These are phyloP conservation scores for Irineochytrium annulatum DNA, from an alignment of 192 early-diverging fungal species.

Conservation along the genomic window DNA sequence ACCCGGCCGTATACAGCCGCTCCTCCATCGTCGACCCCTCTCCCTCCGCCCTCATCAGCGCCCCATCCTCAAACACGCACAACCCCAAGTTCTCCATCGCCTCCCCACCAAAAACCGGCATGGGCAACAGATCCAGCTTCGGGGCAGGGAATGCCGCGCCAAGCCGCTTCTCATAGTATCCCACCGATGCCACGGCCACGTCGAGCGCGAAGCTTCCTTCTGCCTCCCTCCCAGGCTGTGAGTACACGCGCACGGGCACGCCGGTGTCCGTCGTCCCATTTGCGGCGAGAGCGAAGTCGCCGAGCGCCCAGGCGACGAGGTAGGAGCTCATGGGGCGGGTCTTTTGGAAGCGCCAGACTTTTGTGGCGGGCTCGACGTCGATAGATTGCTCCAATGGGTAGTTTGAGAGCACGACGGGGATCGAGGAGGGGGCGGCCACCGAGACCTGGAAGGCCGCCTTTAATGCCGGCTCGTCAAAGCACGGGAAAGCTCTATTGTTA, in stretches of 20 bases:
- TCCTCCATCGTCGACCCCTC: conserved; percentile 2
- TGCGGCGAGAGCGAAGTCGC: conserved; percentile 25
- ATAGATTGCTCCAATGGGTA: conserved; percentile 35
- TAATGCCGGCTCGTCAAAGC: conserved; percentile 47
- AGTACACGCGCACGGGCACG: conserved; percentile 41
- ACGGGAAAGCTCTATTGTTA: conserved; percentile 37
- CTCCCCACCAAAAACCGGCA: conserved; percentile 59
- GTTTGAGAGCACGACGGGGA: conserved; percentile 50
- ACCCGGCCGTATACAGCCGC: conserved; percentile 24
- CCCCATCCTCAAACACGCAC: conserved; percentile 10
- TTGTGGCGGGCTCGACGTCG: not conserved
- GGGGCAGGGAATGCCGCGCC: conserved; percentile 26
- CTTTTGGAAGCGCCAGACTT: conserved; percentile 25
- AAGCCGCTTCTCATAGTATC: conserved; percentile 25
- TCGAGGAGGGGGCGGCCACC: conserved; percentile 31
- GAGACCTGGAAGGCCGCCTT: conserved; percentile 54
- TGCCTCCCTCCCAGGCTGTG: conserved; percentile 30
- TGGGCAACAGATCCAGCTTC: conserved; percentile 53
- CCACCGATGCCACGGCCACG: conserved; percentile 12
- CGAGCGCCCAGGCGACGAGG: conserved; percentile 51
- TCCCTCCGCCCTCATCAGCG: conserved; percentile 17
- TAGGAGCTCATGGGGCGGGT: conserved; percentile 33
- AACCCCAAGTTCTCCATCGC: conserved; percentile 66
- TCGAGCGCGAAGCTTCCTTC: conserved; percentile 29
- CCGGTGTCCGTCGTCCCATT: not conserved